phyloP scores from a whole-genome alignment of 371 early-diverging fungal species.

The Circinella umbellata region DNA sequence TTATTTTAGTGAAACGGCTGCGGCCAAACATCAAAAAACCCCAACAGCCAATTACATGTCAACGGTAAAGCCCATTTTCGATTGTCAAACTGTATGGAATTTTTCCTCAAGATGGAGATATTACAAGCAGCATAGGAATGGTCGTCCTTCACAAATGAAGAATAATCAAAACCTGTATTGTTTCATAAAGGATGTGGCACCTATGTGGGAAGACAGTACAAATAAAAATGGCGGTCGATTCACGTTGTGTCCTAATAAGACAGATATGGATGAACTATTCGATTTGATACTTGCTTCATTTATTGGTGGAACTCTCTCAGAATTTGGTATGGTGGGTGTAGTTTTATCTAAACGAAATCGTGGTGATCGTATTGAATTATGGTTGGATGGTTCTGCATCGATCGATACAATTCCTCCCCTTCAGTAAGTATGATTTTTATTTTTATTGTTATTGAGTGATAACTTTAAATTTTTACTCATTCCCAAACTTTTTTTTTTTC shows the following conservation, averaged over 20 bases:
- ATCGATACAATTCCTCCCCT: conserved; percentile 24
- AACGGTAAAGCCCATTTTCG: conserved; percentile 51
- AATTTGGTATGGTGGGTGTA: conserved; percentile 37
- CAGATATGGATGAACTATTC: conserved; percentile 49
- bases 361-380: conserved; percentile 64
- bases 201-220: conserved; percentile 66
- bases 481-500: conserved; percentile 7
- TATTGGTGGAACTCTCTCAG: conserved; percentile 54
- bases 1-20: conserved; percentile 56
- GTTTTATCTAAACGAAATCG: conserved; percentile 50
- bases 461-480: background rate
- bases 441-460: conserved; percentile 13
- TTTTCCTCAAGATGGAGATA: conserved; percentile 60
- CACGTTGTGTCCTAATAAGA: conserved; percentile 39
- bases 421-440: conserved; percentile 34
- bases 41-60: conserved; percentile 43
- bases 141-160: conserved; percentile 44
- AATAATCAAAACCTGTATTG: conserved; percentile 60
- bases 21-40: conserved; percentile 37
- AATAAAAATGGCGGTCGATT: conserved; percentile 61
- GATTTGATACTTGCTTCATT: conserved; percentile 57
- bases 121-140: conserved; percentile 33
- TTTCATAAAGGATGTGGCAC: conserved; percentile 58
- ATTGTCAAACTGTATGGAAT: conserved; percentile 56
- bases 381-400: conserved; percentile 44